phyloP scores from a whole-genome alignment of 306 rosid genomes.

The Acacia melanoxylon region DNA sequence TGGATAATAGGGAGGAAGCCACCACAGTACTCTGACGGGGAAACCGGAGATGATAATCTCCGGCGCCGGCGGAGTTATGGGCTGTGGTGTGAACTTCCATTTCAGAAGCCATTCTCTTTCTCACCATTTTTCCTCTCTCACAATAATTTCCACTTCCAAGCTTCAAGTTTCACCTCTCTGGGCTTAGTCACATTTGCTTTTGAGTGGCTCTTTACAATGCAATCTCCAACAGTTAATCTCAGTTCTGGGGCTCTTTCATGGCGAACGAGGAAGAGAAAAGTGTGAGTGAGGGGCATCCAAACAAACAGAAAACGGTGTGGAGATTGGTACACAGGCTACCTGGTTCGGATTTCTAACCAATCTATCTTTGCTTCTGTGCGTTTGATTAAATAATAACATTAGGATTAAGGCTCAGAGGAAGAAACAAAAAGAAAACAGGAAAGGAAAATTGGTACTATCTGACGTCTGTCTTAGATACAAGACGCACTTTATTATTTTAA shows the following conservation, averaged over 20 bases:
- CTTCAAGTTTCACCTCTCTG: background rate
- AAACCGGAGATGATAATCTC: slow-evolving; percentile 40
- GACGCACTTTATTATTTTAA: too few relatives aligned
- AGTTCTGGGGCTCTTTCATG: background rate
- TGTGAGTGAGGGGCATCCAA: slow-evolving; percentile 36
- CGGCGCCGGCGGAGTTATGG: background rate
- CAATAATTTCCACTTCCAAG: background rate
- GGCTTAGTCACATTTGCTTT: slow-evolving; percentile 15
- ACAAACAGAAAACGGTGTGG: slow-evolving; percentile 82
- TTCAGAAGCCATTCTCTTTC: slow-evolving; percentile 94
- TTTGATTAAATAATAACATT: background rate
- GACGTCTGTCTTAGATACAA: too few relatives aligned
- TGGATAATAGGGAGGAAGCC: background rate
- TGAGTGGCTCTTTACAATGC: background rate
- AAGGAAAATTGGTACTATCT: background rate
- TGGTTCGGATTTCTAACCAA: slow-evolving; percentile 46
- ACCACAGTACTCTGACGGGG: slow-evolving; percentile 43
- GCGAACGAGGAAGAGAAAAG: background rate
- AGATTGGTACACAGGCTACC: slow-evolving; percentile 72
- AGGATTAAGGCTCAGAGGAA: background rate
- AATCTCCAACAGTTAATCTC: background rate
- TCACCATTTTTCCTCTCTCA: slow-evolving; percentile 41
- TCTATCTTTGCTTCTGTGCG: background rate
- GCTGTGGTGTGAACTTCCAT: slow-evolving; percentile 58
- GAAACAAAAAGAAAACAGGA: background rate